These are phyloP conservation scores for Coffea humblotiana DNA, from an alignment of 305 asterid genomes.

Conservation along the genomic window DNA sequence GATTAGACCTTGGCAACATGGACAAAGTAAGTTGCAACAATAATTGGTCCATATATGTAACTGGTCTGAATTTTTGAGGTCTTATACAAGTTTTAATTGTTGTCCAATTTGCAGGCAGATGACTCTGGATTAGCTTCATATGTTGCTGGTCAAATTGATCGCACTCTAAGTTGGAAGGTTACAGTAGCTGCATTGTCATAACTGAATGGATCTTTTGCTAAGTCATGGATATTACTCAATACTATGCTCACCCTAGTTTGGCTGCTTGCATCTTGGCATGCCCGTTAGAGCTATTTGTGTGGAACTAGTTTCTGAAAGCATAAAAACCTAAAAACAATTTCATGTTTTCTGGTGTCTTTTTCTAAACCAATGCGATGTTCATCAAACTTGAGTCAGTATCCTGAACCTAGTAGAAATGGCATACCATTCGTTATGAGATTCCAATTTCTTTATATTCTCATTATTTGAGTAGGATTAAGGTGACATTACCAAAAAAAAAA, in stretches of 20 bases:
- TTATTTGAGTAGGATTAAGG: not conserved
- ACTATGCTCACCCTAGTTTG: not conserved
- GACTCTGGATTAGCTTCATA: constrained; percentile 94
- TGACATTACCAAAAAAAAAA: not conserved
- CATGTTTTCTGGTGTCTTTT: not conserved
- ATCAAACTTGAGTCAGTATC: not conserved
- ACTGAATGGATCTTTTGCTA: not conserved
- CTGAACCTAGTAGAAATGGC: not conserved
- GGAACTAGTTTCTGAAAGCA: not conserved
- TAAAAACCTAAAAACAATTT: not conserved
- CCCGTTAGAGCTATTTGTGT: not conserved
- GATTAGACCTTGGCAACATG: constrained; percentile 86
- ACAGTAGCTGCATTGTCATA: constrained; percentile 6
- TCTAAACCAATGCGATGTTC: too few relatives aligned
- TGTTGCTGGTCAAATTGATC: constrained; percentile 92
- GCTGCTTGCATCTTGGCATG: not conserved
- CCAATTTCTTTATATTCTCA: not conserved
- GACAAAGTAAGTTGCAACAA: constrained; percentile 49
- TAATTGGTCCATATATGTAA: not conserved
- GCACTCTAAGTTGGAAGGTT: constrained; percentile 87
- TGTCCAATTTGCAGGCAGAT: constrained; percentile 44
- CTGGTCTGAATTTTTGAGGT: not conserved
- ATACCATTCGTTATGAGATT: not conserved
- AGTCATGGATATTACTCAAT: not conserved
- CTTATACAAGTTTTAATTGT: constrained; percentile 9